Evolutionary conservation across 2,329 filamentous ascomycete genomes (phyloP), one percentile per base, ranked within the genome.

Genomic region (Botrytis cinerea): DNA sequence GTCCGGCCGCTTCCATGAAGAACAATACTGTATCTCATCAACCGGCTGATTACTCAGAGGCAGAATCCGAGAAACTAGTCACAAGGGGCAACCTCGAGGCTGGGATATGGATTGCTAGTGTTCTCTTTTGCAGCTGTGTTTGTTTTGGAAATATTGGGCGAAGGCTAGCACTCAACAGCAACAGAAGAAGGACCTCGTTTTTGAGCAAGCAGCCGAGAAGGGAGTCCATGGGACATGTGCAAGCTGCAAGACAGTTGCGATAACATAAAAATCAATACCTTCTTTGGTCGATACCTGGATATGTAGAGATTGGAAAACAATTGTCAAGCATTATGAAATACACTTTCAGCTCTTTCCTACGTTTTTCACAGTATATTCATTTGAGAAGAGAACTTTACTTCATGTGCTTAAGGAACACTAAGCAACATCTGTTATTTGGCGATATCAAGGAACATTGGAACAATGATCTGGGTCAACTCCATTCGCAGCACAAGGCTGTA

Each of bases 141-240:
- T 98, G 95, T 83, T 98, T 99, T 85, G 96, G 96, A 18, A 98
- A 97, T 80, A 94, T 99, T 80, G 96, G 96, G 20, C 87, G 96
- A 75, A 87, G 93, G 75, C 83, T 98, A 76, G 90, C 91, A 20
- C 68, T 81, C 40, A 78, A 71, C 70, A 70, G 77, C 25, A 61
- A 66, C 40, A 43, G 4, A 20, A 69, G 46, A 62, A 69, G n/a
- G 16, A 51, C 25, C 25, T 16, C 51, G 4, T n/a, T 43, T 40
- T 20, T 61, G 18, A 48, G 28, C 7, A 43, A 69, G 43, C 71
- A 59, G 22, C 32, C 28, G 32, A 73, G 54, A 61, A 73, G 63
- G 38, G 40, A 61, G 54, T 73, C 71, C 25, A 73, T 73, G 43
- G 45, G 54, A 32, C 67, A 32, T 18, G 63, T 73, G 20, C 71